phyloP scores from a whole-genome alignment of 208 protist genomes.

The Wallacemonas sp. region DNA sequence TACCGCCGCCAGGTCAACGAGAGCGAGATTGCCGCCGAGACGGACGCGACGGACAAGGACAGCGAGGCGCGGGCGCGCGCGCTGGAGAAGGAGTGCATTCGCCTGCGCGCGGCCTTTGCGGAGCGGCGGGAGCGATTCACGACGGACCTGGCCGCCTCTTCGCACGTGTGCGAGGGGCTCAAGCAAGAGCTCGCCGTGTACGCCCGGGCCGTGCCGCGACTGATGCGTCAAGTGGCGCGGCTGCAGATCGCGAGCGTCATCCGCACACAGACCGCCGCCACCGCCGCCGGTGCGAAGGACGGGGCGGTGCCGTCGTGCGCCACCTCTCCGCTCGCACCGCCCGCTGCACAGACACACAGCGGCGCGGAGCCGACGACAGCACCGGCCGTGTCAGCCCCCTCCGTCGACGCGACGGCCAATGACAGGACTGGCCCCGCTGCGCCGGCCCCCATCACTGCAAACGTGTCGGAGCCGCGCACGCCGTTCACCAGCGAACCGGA shows the following conservation, averaged over 20 bases:
- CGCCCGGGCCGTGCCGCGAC: background rate
- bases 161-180: background rate
- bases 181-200: background rate
- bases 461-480: background rate
- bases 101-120: constrained; percentile 36
- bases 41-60: constrained; percentile 28
- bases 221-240: background rate
- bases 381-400: too few relatives aligned
- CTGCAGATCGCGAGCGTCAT: constrained; percentile 5
- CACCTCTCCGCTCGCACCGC: too few relatives aligned
- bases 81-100: constrained; percentile 51
- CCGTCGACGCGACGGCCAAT: too few relatives aligned
- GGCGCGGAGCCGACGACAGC: too few relatives aligned
- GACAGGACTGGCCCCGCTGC: too few relatives aligned
- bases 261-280: background rate
- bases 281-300: too few relatives aligned
- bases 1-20: constrained; percentile 67
- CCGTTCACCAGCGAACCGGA: background rate
- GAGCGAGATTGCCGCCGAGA: constrained; percentile 54
- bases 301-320: too few relatives aligned
- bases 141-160: constrained; percentile 6
- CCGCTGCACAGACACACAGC: too few relatives aligned
- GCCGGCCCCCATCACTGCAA: background rate
- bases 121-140: constrained; percentile 42
- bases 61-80: constrained; percentile 39